phyloP scores from a whole-genome alignment of 2,329 filamentous ascomycete genomes.

The Apiospora marii region DNA sequence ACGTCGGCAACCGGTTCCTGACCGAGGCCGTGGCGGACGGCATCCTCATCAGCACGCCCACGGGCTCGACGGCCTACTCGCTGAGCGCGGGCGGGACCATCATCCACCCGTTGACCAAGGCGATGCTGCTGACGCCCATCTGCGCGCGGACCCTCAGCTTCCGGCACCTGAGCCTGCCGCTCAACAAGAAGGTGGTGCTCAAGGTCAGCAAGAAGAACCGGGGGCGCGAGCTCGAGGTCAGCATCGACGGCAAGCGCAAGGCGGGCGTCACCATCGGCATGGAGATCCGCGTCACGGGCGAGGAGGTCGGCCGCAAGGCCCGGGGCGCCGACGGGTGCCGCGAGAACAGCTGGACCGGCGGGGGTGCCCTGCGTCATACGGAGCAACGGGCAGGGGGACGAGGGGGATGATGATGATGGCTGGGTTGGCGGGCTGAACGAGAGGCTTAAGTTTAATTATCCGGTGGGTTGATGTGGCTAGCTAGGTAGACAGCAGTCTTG shows the following conservation, averaged over 20 bases:
- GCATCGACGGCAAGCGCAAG: conserved; percentile 77
- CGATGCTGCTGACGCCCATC: conserved; percentile 90
- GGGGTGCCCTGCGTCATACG: conserved; percentile 93
- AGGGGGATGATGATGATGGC: conserved; percentile 77
- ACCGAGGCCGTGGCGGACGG: conserved; percentile 96
- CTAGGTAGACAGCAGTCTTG: neutral
- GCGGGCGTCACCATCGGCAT: conserved; percentile 75
- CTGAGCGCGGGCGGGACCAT: conserved; percentile 93
- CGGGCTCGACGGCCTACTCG: conserved; percentile 93
- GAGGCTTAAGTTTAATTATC: conserved; percentile 95
- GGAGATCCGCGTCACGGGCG: conserved; percentile 89
- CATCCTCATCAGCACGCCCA: conserved; percentile 92
- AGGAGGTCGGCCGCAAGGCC: conserved; percentile 68
- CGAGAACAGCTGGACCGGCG: conserved; percentile 53
- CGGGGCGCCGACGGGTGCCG: conserved; percentile 27
- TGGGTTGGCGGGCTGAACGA: conserved; percentile 97
- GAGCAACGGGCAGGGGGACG: conserved; percentile 53
- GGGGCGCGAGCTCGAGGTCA: conserved; percentile 78
- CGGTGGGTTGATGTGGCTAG: conserved; percentile 69
- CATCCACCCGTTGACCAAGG: conserved; percentile 90
- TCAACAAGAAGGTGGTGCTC: conserved; percentile 84
- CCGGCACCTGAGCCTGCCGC: conserved; percentile 86
- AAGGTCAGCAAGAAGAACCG: conserved; percentile 83
- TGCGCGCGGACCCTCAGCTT: conserved; percentile 93
- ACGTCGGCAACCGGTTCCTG: conserved; percentile 85